Conservation (phyloP, 108 stramenopile genomes). For the Nitzschia palea region DNA sequence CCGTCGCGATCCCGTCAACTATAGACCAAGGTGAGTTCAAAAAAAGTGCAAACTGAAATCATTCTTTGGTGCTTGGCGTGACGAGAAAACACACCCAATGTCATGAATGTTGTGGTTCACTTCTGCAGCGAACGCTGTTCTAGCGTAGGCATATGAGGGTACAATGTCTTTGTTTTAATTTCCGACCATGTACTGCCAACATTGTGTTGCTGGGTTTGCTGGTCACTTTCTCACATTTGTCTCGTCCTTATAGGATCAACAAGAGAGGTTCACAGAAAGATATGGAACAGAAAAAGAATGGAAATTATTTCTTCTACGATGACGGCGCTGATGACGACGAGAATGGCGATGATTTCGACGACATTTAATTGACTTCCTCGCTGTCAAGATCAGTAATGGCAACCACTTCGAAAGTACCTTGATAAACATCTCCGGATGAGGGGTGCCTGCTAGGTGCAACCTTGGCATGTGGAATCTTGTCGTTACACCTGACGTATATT, state of each 20-base stretch:
- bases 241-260: conserved; percentile 74
- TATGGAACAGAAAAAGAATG: conserved; percentile 94
- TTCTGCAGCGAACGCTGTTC: conserved; percentile 42
- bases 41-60: not conserved
- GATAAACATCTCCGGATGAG: no score
- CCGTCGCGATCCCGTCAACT: conserved; percentile 97
- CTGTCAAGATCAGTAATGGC: no score
- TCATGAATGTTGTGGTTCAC: conserved; percentile 23
- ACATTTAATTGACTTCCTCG: no score
- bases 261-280: conserved; percentile 95
- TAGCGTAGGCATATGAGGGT: conserved; percentile 58
- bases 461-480: no score
- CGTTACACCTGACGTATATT: no score
- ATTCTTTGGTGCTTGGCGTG: conserved; percentile 38
- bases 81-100: conserved; percentile 47
- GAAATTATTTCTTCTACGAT: conserved; percentile 98
- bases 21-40: conserved; percentile 84
- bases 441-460: no score
- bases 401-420: no score
- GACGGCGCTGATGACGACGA: conserved; percentile 67
- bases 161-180: conserved; percentile 80
- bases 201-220: not conserved
- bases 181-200: conserved; percentile 41
- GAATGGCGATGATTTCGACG: conserved; percentile 58
- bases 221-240: conserved; percentile 11